Percentiles rank a stretch among this genome's conserved stretches.
phyloP scores from a whole-genome alignment of 306 rosid species.

The Quercus agrifolia region DNA sequence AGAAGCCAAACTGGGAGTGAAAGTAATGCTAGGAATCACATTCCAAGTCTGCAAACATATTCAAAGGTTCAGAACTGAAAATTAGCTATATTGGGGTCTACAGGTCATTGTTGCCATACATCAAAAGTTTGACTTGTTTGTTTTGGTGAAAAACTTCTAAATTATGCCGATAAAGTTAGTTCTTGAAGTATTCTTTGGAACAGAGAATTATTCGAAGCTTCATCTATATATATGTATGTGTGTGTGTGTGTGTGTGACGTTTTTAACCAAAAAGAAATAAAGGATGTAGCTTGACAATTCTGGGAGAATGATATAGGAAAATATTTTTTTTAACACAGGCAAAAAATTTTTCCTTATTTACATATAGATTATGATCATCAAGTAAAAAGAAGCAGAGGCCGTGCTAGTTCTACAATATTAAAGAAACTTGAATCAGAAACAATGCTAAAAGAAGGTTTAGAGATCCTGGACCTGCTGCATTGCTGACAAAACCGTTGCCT shows the following conservation, averaged over 20 bases:
- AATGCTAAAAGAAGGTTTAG: constrained; percentile 5
- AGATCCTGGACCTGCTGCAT: constrained; percentile 84
- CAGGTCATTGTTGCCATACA: not conserved
- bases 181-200: no score
- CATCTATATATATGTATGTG: no score
- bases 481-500: constrained; percentile 95
- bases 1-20: not conserved
- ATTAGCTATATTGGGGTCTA: not conserved
- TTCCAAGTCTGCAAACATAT: not conserved
- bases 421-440: constrained; percentile 3
- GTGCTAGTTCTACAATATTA: not conserved
- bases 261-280: no score
- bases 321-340: not conserved
- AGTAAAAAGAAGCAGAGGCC: not conserved
- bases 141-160: no score
- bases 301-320: not conserved
- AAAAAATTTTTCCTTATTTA: no score
- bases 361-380: no score
- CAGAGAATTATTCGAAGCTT: no score
- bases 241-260: no score
- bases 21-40: not conserved
- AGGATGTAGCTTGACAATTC: no score
- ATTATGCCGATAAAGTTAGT: no score
- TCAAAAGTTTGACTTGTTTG: no score
- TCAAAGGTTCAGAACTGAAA: not conserved